phyloP scores from a whole-genome alignment of 345 rosid genomes.

The Moringa oleifera region DNA sequence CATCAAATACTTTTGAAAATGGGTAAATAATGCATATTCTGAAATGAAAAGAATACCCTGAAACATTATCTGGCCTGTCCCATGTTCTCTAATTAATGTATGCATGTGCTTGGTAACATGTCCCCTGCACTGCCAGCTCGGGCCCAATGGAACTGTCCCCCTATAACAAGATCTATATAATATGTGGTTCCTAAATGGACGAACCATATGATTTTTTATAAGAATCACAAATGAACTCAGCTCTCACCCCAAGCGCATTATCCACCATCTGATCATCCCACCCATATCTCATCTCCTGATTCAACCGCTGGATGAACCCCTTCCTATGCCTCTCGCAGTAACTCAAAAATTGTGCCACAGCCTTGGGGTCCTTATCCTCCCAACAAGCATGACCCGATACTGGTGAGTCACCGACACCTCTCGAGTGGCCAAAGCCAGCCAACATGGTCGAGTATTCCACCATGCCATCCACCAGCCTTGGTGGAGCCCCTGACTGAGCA shows the following conservation, averaged over 20 bases:
- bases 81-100: too few species aligned
- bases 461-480: conserved; percentile 41
- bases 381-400: not conserved
- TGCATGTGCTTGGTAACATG: too few species aligned
- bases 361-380: conserved; percentile 22
- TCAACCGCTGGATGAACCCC: conserved; percentile 52
- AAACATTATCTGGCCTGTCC: too few species aligned
- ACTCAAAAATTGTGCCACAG: conserved; percentile 28
- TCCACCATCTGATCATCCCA: conserved; percentile 41
- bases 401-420: not conserved
- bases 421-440: conserved; percentile 16
- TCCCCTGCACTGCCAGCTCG: too few species aligned
- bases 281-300: conserved; percentile 29
- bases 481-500: conserved; percentile 34
- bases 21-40: too few species aligned
- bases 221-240: conserved; percentile 23
- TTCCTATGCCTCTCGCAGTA: conserved; percentile 26
- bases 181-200: too few species aligned
- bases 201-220: too few species aligned
- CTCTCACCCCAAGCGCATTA: conserved; percentile 10
- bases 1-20: too few species aligned
- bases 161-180: too few species aligned
- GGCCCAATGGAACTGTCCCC: too few species aligned
- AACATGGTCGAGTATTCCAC: conserved; percentile 37
- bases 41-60: too few species aligned